phyloP scores from a whole-genome alignment of 2,329 filamentous ascomycete genomes.

The Chrysosporium keratinophilum region DNA sequence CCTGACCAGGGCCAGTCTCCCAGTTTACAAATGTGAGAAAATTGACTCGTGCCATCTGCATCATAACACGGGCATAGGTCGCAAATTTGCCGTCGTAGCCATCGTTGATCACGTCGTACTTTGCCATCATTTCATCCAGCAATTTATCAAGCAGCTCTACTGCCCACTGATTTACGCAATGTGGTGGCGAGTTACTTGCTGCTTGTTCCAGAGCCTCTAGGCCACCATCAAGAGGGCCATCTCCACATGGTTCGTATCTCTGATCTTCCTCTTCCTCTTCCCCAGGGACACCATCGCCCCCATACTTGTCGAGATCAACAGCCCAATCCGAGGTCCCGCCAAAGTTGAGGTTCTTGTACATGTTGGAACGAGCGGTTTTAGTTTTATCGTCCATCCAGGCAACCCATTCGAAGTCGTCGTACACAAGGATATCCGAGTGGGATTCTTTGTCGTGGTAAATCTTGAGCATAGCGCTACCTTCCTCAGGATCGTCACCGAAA shows the following conservation, averaged over 20 bases:
- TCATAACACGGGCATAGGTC: neutral
- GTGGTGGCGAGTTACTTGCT: neutral
- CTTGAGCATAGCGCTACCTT: neutral
- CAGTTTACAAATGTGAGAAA: neutral
- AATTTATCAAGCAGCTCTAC: neutral
- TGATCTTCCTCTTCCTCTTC: no score
- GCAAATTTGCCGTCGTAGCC: neutral
- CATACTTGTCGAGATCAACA: slow-evolving; percentile 21
- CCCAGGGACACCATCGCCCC: no score
- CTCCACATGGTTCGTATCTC: no score
- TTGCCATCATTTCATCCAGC: neutral
- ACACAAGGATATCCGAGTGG: slow-evolving; percentile 23
- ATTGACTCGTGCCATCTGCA: neutral
- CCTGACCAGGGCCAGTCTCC: no score
- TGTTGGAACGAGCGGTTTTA: slow-evolving; percentile 17
- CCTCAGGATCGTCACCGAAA: neutral
- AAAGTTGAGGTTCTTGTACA: slow-evolving; percentile 21
- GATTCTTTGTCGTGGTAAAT: slow-evolving; percentile 20
- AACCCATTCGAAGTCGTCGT: slow-evolving; percentile 27
- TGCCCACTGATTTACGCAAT: neutral
- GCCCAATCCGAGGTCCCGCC: slow-evolving; percentile 29
- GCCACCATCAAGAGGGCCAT: neutral
- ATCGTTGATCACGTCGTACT: neutral
- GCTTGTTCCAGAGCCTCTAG: neutral
- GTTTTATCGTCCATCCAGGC: slow-evolving; percentile 25